Evolutionary conservation across 2,329 filamentous ascomycete genomes (phyloP), one percentile per base, ranked within the genome.

Genomic region (Escovopsis sp.): DNA sequence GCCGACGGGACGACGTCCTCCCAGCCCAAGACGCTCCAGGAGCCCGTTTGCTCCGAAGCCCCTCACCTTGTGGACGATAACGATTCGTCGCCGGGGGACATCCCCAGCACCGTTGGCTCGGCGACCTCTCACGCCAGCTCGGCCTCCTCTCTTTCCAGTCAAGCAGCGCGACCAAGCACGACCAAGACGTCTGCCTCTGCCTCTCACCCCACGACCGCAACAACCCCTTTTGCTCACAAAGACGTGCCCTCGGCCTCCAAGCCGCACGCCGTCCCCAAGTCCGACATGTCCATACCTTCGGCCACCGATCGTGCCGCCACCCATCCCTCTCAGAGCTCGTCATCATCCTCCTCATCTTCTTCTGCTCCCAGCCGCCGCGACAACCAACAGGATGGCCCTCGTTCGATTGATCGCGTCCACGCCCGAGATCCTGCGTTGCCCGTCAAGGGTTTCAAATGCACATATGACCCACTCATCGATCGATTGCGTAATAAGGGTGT

Each of bases 121-220:
- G 72, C 76, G 38, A 83, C 76, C 58, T 85, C 80, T 38, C 68
- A 77, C 50, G 66, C 70, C 38, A 85, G 77, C 60, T 72, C 76
- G 36, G 68, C 69, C 34, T 84, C 79, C 31, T 84, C 83, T 36
- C 65, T 79, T 44, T 81, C 82, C 58, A 82, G 75, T 57, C 54
- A 52, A 42, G 52, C 61, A 41, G 54, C 61, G 40, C 56, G 53
- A 44, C 56, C 61, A 41, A 52, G 54, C 50, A 56, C 57, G 44
- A 46, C 62, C 43, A 56, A 58, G n/a, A n/a, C n/a, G n/a, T n/a
- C n/a, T 45, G 46, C 55, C 39, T 55, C 62, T 44, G 60, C 61
- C 50, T 61, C 56, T 54, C 47, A 52, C 32, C 50, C 55, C 35
- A 61, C 57, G 55, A 65, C 50, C 27, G 39, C 33, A 32, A n/a